Conservation (phyloP, 2,329 filamentous ascomycete genomes). For the Penicillium brasilianum region DNA sequence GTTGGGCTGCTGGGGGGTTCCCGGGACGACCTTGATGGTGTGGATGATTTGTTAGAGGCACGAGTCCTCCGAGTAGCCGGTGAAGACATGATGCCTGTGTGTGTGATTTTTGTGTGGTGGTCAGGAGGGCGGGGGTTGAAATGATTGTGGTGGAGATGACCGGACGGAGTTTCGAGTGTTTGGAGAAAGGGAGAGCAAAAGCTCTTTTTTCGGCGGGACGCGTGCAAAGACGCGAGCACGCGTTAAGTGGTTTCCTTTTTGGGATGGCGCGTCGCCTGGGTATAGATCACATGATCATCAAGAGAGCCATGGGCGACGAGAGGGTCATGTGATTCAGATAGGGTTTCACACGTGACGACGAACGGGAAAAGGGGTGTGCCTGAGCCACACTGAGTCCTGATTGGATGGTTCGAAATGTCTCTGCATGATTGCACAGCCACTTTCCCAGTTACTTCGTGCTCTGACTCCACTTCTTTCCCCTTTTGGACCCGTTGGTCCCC, state of each 20-base stretch:
- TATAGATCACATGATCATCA: slow-evolving; percentile 9
- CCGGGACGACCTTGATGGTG: slow-evolving; percentile 44
- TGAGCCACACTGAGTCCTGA: neutral
- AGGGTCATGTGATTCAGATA: neutral
- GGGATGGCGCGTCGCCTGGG: slow-evolving; percentile 23
- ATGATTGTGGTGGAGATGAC: slow-evolving; percentile 24
- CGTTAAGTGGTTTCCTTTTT: slow-evolving; percentile 42
- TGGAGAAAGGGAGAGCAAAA: slow-evolving; percentile 34
- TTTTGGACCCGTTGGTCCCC: slow-evolving; percentile 12
- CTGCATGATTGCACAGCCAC: slow-evolving; percentile 15
- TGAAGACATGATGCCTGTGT: slow-evolving; percentile 45
- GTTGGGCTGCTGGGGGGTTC: slow-evolving; percentile 43
- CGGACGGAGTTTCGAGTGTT: slow-evolving; percentile 12
- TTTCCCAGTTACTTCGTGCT: neutral
- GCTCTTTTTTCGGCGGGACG: slow-evolving; percentile 28
- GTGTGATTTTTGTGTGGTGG: slow-evolving; percentile 19
- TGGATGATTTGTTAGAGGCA: slow-evolving; percentile 46
- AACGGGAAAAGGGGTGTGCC: neutral
- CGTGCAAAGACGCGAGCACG: slow-evolving; percentile 36
- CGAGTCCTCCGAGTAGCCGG: slow-evolving; percentile 49
- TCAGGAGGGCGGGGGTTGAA: slow-evolving; percentile 18
- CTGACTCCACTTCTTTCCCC: slow-evolving; percentile 20
- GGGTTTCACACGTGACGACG: slow-evolving; percentile 12
- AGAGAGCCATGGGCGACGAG: too few relatives aligned
- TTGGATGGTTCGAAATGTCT: neutral